A percentile compares a stretch with the other conserved stretches of the same genome.
Evolutionary conservation across 139 green algal genomes (phyloP).

Genomic region (Edaphochlamys debaryana): DNA sequence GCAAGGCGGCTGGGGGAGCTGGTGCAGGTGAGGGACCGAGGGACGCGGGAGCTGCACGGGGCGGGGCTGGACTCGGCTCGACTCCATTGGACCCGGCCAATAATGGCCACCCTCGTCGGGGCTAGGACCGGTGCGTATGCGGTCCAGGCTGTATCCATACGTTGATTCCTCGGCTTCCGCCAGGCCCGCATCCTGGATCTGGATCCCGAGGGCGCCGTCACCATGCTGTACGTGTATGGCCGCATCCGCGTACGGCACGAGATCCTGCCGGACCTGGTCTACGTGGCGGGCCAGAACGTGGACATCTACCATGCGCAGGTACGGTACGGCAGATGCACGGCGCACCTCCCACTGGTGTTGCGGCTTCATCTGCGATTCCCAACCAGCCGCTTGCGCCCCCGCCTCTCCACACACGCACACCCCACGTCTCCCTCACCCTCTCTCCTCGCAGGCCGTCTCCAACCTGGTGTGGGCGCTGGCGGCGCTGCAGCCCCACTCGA

Average conservation of each 20-base stretch:
- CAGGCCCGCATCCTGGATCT: conserved; percentile 22
- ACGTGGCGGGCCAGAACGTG: conserved; percentile 26
- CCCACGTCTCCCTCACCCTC: neutral
- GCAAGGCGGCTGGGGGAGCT: neutral
- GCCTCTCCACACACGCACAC: too few species aligned
- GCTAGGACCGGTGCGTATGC: too few species aligned
- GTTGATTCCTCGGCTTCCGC: too few species aligned
- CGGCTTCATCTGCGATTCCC: too few species aligned
- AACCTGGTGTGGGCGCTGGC: conserved; percentile 39
- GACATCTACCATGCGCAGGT: conserved; percentile 37
- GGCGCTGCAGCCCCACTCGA: neutral
- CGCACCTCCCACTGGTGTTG: too few species aligned
- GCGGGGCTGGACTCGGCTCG: too few species aligned
- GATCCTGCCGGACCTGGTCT: conserved; percentile 18
- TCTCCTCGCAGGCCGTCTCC: neutral
- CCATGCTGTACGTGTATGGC: conserved; percentile 31
- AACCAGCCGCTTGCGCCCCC: too few species aligned
- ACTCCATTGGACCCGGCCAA: too few species aligned
- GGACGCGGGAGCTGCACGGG: too few species aligned
- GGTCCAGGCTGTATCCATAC: too few species aligned
- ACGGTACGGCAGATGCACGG: neutral
- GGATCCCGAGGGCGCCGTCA: conserved; percentile 34
- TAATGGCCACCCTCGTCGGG: too few species aligned
- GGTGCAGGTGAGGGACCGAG: too few species aligned
- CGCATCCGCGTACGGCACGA: neutral